These are phyloP conservation scores for Plasmodium inui DNA, from an alignment of 169 alveolate genomes.

Conservation along the genomic window DNA sequence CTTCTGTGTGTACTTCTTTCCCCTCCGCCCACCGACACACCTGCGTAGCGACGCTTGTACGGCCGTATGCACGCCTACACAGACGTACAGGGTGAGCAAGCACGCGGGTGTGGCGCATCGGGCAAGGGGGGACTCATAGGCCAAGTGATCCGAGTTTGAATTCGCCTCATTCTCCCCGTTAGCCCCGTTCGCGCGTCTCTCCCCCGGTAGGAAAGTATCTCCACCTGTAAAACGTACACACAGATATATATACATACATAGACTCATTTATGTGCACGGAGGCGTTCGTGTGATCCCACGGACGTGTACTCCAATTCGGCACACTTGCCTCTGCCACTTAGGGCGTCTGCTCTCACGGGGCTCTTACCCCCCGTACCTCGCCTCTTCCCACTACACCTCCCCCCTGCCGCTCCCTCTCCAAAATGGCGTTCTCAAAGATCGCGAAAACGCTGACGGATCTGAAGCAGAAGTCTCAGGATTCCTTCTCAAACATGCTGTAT, in stretches of 20 bases:
- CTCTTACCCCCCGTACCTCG: background rate
- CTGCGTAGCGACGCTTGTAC: background rate
- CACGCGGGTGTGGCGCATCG: background rate
- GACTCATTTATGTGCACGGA: background rate
- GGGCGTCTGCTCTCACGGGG: background rate
- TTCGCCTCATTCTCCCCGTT: too few species aligned
- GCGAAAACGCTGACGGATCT: background rate
- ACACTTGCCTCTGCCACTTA: background rate
- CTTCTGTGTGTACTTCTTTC: background rate
- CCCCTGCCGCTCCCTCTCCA: background rate
- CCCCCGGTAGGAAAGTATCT: background rate
- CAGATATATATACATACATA: background rate
- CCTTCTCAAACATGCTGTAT: conserved; percentile 13
- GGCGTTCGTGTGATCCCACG: background rate
- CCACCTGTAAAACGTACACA: background rate
- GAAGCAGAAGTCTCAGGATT: conserved; percentile 22
- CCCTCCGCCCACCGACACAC: background rate
- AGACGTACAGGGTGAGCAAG: background rate
- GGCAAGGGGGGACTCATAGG: background rate
- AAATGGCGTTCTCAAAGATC: conserved; percentile 8
- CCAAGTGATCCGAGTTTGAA: background rate
- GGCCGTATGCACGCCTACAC: background rate
- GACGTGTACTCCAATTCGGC: background rate
- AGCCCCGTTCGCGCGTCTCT: background rate
- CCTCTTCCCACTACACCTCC: too few species aligned